Conservation (phyloP, 1,139 yeast genomes). For the Blastobotrys proliferans region DNA sequence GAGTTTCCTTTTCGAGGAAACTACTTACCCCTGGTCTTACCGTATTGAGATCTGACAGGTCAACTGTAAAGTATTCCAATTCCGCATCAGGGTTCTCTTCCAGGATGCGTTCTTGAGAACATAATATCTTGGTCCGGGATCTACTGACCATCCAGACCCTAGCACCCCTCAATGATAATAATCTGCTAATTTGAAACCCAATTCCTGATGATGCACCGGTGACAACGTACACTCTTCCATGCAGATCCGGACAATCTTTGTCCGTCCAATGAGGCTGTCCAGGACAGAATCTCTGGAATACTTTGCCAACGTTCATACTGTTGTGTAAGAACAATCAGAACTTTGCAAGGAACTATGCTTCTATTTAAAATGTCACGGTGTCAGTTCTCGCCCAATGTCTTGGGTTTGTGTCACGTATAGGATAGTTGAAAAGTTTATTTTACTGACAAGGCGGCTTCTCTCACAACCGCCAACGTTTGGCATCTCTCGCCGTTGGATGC, state of each 20-base stretch:
- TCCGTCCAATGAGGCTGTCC: no score
- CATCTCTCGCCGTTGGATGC: no score
- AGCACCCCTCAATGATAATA: conserved; percentile 43
- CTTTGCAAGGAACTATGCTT: no score
- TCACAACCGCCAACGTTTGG: no score
- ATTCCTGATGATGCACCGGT: conserved; percentile 50
- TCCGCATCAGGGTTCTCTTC: conserved; percentile 26
- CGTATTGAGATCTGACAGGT: conserved; percentile 44
- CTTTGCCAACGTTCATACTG: no score
- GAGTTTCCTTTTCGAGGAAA: conserved; percentile 28
- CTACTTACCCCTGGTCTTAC: conserved; percentile 42
- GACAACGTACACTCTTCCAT: conserved; percentile 41
- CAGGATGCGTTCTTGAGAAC: conserved; percentile 35
- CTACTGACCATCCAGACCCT: conserved; percentile 43
- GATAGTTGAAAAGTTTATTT: no score
- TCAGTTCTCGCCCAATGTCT: no score
- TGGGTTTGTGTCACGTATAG: no score
- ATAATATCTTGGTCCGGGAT: conserved; percentile 35
- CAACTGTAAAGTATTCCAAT: conserved; percentile 32
- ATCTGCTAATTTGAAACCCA: conserved; percentile 41
- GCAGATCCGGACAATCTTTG: conserved; percentile 45
- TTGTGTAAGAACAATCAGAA: no score
- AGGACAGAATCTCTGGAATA: no score
- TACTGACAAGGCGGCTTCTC: no score
- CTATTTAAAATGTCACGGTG: no score